Evolutionary conservation across 495 filamentous ascomycete species (phyloP).

Genomic region (Penicillium flavigenum): DNA sequence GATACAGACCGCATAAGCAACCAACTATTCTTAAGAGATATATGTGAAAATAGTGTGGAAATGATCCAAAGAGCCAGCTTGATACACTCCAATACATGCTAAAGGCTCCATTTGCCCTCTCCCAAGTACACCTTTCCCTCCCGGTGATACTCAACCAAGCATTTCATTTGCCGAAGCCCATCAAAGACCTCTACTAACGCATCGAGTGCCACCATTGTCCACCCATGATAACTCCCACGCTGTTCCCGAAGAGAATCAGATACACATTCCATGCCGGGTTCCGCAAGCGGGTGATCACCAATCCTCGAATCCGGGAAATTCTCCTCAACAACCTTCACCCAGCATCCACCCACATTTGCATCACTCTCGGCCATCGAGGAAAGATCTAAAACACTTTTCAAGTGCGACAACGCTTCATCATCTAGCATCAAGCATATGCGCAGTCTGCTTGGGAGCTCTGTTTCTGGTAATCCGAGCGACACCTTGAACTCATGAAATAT

Average conservation of each 20-base stretch:
- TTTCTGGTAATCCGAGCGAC: slow-evolving; percentile 25
- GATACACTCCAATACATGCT: background rate
- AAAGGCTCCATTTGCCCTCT: slow-evolving; percentile 24
- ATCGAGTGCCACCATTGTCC: slow-evolving; percentile 30
- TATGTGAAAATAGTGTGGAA: background rate
- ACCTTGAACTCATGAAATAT: slow-evolving; percentile 34
- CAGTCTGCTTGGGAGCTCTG: slow-evolving; percentile 30
- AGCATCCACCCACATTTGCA: slow-evolving; percentile 18
- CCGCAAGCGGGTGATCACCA: slow-evolving; percentile 14
- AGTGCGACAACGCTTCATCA: slow-evolving; percentile 19
- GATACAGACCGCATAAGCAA: too few species aligned
- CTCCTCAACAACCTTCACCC: slow-evolving; percentile 36
- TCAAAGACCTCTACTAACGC: slow-evolving; percentile 35
- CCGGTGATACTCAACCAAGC: slow-evolving; percentile 28
- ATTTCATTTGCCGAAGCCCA: slow-evolving; percentile 28
- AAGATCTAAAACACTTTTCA: slow-evolving; percentile 14
- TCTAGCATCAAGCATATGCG: slow-evolving; percentile 33
- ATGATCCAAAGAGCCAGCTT: background rate
- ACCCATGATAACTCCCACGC: slow-evolving; percentile 26
- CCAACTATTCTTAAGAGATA: too few species aligned
- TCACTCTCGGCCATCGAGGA: slow-evolving; percentile 9
- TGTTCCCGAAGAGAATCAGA: slow-evolving; percentile 3
- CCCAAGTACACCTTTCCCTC: slow-evolving; percentile 30
- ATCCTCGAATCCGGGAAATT: slow-evolving; percentile 32
- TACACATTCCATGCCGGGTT: background rate